These are phyloP conservation scores for Cornus kousa DNA, from an alignment of 148 eudicot genomes.

Conservation along the genomic window DNA sequence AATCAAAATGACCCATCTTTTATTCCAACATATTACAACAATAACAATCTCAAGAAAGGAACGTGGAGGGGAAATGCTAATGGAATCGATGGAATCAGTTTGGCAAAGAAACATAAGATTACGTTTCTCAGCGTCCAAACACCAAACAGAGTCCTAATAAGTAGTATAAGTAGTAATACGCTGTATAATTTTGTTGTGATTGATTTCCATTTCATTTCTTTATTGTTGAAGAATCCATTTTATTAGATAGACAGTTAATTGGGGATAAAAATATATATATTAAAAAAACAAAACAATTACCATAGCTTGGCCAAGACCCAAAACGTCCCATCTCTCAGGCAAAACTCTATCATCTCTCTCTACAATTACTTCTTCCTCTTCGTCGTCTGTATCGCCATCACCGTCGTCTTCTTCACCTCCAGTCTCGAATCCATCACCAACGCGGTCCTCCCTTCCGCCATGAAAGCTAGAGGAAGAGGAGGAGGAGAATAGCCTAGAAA, in stretches of 20 bases:
- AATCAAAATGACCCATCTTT: no score
- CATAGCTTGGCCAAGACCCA: conserved; percentile 99
- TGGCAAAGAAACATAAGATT: background rate
- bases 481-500: background rate
- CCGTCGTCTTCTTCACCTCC: conserved; percentile 37
- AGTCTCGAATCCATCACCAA: conserved; percentile 23
- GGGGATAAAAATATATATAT: background rate
- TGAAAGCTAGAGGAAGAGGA: conserved; percentile 8
- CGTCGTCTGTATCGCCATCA: conserved; percentile 22
- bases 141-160: no score
- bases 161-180: background rate
- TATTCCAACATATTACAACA: no score
- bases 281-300: conserved; percentile 28
- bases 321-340: conserved; percentile 78
- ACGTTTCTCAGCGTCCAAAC: background rate
- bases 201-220: no score
- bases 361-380: conserved; percentile 12
- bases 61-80: background rate
- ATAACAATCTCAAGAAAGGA: background rate
- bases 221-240: no score
- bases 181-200: no score
- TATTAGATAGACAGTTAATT: no score
- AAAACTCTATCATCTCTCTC: conserved; percentile 17
- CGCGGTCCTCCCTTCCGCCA: conserved; percentile 13
- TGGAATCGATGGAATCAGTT: background rate